These are phyloP conservation scores for Trametes cinnabarina DNA, from an alignment of 768 basidiomycete species.

Conservation along the genomic window DNA sequence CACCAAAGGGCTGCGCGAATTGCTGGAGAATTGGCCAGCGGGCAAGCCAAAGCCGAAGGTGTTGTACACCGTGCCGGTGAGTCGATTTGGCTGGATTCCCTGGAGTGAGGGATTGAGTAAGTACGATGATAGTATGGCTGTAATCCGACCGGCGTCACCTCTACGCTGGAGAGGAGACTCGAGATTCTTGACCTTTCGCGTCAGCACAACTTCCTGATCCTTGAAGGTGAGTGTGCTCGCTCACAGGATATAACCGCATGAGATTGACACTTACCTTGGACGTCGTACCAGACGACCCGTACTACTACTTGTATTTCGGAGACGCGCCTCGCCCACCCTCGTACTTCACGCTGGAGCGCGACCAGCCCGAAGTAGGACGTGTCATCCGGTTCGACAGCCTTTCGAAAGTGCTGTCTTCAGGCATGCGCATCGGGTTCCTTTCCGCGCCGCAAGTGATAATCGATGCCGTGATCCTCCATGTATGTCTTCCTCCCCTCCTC, in stretches of 20 bases:
- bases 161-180: conserved; percentile 63
- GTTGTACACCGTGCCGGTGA: conserved; percentile 78
- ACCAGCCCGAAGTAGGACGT: conserved; percentile 65
- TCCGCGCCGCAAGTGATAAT: conserved; percentile 71
- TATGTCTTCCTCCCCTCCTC: conserved; percentile 35
- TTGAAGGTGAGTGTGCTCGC: conserved; percentile 62
- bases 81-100: not conserved
- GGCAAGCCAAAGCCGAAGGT: conserved; percentile 71
- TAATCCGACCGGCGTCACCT: conserved; percentile 84
- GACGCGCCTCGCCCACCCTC: conserved; percentile 60
- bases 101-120: not conserved
- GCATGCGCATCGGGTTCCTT: conserved; percentile 79
- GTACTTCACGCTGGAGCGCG: conserved; percentile 78
- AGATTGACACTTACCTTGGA: not conserved
- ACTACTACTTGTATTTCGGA: conserved; percentile 77
- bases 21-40: conserved; percentile 73
- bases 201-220: conserved; percentile 74
- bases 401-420: conserved; percentile 77
- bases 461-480: conserved; percentile 67
- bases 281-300: conserved; percentile 64
- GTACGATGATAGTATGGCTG: conserved; percentile 61
- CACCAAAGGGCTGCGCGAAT: conserved; percentile 55
- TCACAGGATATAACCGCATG: not conserved
- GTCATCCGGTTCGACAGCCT: conserved; percentile 89
- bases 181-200: conserved; percentile 70